Conservation (phyloP, 2,329 filamentous ascomycete species). For the Blastomyces gilchristii region DNA sequence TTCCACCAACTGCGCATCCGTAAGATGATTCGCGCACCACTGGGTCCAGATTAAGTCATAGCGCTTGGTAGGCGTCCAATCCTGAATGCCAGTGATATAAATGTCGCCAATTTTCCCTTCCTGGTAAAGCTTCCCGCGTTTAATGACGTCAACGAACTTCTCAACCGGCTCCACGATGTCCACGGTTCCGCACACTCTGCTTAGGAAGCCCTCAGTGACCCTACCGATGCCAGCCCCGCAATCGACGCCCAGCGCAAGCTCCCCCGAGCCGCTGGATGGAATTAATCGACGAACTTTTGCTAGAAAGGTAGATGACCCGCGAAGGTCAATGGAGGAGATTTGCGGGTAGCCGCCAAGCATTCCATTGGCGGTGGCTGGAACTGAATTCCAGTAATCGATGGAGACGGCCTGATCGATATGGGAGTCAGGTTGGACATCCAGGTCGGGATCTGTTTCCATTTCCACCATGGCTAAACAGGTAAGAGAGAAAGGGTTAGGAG, state of each 20-base stretch:
- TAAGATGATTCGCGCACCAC: slow-evolving; percentile 80
- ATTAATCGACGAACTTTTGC: slow-evolving; percentile 48
- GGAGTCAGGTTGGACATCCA: slow-evolving; percentile 18
- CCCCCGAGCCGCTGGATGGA: slow-evolving; percentile 14
- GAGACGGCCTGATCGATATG: slow-evolving; percentile 30
- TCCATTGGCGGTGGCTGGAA: slow-evolving; percentile 47
- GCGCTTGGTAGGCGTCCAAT: slow-evolving; percentile 47
- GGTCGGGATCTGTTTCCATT: background rate
- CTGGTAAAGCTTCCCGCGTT: slow-evolving; percentile 26
- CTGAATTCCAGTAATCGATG: slow-evolving; percentile 31
- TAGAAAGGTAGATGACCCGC: slow-evolving; percentile 59
- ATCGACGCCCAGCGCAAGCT: slow-evolving; percentile 40
- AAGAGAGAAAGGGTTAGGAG: background rate
- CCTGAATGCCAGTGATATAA: slow-evolving; percentile 63
- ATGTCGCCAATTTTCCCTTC: slow-evolving; percentile 50
- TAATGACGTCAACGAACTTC: slow-evolving; percentile 62
- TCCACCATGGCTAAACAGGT: background rate
- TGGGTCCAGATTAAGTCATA: slow-evolving; percentile 86
- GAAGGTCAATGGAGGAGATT: slow-evolving; percentile 60
- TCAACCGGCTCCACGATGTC: slow-evolving; percentile 78
- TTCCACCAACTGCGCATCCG: slow-evolving; percentile 57
- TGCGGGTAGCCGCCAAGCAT: slow-evolving; percentile 62
- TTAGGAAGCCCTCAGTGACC: slow-evolving; percentile 67
- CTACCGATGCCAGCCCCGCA: slow-evolving; percentile 67
- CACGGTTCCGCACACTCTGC: slow-evolving; percentile 57